A percentile compares a stretch with the other conserved stretches of the same genome.
Conservation (phyloP, 83 land plant genomes). For the Picea mariana region DNA sequence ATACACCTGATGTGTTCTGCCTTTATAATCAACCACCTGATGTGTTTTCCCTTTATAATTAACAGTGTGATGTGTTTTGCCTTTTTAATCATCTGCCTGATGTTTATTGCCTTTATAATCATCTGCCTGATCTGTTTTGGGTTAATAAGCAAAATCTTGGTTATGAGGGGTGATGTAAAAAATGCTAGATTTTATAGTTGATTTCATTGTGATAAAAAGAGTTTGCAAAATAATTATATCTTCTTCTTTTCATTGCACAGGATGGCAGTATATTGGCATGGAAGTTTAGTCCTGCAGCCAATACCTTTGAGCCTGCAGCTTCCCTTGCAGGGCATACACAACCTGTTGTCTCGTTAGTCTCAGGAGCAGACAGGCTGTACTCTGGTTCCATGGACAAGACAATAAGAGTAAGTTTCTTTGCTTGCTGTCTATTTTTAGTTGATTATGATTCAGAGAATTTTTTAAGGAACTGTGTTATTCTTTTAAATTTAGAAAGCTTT, state of each 20-base stretch:
- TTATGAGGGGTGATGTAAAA: background rate
- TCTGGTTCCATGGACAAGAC: constrained; percentile 95
- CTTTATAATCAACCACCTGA: too few relatives aligned
- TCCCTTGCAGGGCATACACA: constrained; percentile 73
- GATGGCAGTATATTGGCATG: constrained; percentile 91
- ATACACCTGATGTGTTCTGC: background rate
- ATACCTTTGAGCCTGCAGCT: constrained; percentile 89
- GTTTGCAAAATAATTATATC: background rate
- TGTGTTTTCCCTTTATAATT: too few relatives aligned
- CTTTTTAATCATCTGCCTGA: background rate
- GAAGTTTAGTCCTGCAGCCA: constrained; percentile 65
- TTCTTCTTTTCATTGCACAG: constrained; percentile 35
- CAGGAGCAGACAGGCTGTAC: constrained; percentile 70
- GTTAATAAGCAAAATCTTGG: background rate
- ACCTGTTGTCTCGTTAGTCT: constrained; percentile 73
- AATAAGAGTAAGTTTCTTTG: constrained; percentile 57
- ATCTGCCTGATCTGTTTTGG: background rate
- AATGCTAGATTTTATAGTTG: background rate
- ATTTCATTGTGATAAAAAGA: background rate
- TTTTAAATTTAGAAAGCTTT: too few relatives aligned
- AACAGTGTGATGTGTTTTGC: background rate
- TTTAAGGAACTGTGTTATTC: background rate
- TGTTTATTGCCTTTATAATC: background rate
- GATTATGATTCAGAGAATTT: background rate
- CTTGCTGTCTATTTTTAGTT: background rate